Evolutionary conservation across 2,329 filamentous ascomycete genomes (phyloP), one percentile per base, ranked within the genome.

Genomic region (Claviceps digitariae): DNA sequence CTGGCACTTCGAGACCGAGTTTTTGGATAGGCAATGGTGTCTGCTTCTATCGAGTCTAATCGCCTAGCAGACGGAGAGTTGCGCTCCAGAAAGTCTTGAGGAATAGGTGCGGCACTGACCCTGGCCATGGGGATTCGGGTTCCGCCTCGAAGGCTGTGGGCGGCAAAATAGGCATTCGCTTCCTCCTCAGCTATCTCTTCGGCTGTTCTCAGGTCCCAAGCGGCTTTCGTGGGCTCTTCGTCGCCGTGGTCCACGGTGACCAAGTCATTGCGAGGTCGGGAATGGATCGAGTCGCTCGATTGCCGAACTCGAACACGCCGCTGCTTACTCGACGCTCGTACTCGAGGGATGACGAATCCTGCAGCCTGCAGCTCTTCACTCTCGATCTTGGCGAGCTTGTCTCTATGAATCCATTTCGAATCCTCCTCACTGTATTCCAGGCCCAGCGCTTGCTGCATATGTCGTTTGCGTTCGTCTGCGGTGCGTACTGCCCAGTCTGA

Each of bases 111-210:
- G 2, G 87, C 86, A 64, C 88, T 95, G 15, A 79, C 73, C 61
- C 88, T 90, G 31, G 89, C 83, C 40, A 97, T 77, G 1, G 93
- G 93, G 64, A 98, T 96, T 52, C 88, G 83, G 46, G 91, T 95
- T 72, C 70, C 79, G 72, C 74, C 79, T 69, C 77, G 85, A 62
- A 65, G 71, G 59, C 60, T 78, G 69, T 69, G 78, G 63, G 70
- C 67, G 60, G 74, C 67, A 61, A 74, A 78, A 58, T 79, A 81
- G 52, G 68, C 63, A 48, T 72, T 72, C 43, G 70, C 71, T 63
- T 78, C 68, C 65, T 78, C 74, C 60, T 81, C 72, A 46, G 84
- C 83, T 56, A 87, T 85, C 64, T 95, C 90, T 60, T 90, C 87
- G 2, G 87, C 85, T 21, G 80, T 78, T 54, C 87, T 78, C 52